Conservation (phyloP, 1,284 basidiomycete genomes). For the Xanthoconium separans region DNA sequence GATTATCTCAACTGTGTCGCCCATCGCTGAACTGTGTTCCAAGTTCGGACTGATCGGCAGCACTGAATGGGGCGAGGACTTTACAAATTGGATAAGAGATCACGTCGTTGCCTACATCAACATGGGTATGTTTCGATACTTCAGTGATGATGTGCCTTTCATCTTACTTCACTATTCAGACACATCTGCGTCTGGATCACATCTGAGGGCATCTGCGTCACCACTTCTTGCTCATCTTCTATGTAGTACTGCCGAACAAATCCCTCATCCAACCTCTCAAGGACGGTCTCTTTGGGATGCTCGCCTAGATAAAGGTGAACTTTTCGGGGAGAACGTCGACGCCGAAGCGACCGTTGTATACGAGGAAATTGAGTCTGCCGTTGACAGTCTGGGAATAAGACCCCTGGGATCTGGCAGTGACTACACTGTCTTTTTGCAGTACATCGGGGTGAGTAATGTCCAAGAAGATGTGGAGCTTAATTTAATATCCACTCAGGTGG, state of each 20-base stretch:
- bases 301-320: conserved; percentile 40
- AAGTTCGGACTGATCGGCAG: conserved; percentile 78
- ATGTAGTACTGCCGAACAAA: conserved; percentile 52
- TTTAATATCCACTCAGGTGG: conserved; percentile 38
- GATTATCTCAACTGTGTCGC: conserved; percentile 1
- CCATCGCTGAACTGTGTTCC: conserved; percentile 4
- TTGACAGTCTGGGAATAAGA: conserved; percentile 33
- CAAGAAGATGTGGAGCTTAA: neutral
- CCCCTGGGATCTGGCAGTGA: conserved; percentile 65
- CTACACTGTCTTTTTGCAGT: conserved; percentile 70
- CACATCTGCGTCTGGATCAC: conserved; percentile 60
- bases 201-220: conserved; percentile 51
- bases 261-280: conserved; percentile 51
- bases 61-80: conserved; percentile 83
- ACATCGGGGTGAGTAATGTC: conserved; percentile 42
- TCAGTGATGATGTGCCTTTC: neutral
- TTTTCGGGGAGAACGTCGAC: conserved; percentile 36
- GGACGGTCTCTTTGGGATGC: conserved; percentile 53
- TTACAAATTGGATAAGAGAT: conserved; percentile 65
- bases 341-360: conserved; percentile 30
- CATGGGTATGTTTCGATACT: conserved; percentile 44
- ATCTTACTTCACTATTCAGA: conserved; percentile 39
- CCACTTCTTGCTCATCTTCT: conserved; percentile 74
- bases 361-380: conserved; percentile 19
- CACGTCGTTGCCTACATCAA: conserved; percentile 82